Base-by-base conservation (phyloP, 306 rosid species). In the Cucumis cinereus region DNA sequence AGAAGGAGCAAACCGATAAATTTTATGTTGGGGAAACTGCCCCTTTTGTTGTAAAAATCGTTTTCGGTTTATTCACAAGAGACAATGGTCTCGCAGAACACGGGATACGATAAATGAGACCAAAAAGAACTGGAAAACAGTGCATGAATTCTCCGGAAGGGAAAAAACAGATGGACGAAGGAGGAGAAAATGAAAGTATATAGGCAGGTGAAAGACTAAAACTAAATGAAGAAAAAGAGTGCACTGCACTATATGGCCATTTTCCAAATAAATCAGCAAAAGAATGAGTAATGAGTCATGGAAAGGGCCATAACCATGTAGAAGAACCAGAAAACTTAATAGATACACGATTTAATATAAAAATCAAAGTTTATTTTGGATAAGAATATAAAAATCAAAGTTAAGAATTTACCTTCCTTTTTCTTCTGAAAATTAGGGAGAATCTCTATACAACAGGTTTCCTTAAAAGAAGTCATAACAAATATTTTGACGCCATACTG, bases 391-490 rank as follows among this genome's bases (percentile, higher is more conserved):
- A 45, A 43, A 7, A 26, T 24, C 14, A 9, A 10, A 72, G 76
- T 49, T 28, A n/a, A 50, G 30, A 28, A 26, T 59, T 81, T 79
- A 93, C 98, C 96, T 84, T 79, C 86, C 67, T 86, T 85, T 76
- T 91, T 86, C 73, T 79, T 87, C 86, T 82, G 85, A 73, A 56
- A 49, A 78, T 73, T 83, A 47, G 96, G 97, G 84, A 91, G 86
- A 82, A 94, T 91, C 87, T 94, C 97, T 76, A 89, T 86, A 88
- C 87, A 89, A 81, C 83, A 86, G 4, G 91, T 86, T 72, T 91
- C 97, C 89, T 91, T 88, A 73, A 93, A 93, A 71, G 97, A 93
- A 78, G 98, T 87, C 74, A 93, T 77, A 80, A 93, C 90, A 58
- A 91, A 85, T 73, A 93, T 91, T 79, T 85, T 87, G 78, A 86